Conservation (phyloP, 2,329 filamentous ascomycete species). For the Xylaria sp. region DNA sequence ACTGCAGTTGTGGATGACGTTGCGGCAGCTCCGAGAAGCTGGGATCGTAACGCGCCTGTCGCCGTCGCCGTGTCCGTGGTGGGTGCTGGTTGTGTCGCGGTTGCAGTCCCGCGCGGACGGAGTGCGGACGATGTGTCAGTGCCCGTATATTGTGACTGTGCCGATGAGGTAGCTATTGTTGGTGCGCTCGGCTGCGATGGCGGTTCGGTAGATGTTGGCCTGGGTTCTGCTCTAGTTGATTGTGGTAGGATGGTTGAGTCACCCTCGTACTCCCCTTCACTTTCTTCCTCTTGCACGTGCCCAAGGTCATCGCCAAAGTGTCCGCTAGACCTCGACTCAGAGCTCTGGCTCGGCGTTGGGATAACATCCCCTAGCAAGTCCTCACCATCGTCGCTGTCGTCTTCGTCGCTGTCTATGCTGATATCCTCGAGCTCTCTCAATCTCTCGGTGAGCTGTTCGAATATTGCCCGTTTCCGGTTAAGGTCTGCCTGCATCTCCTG, state of each 20-base stretch:
- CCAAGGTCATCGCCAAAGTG: conserved; percentile 25
- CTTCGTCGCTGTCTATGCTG: conserved; percentile 53
- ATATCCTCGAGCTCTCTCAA: conserved; percentile 75
- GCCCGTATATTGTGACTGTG: conserved; percentile 21
- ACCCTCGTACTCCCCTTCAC: conserved; percentile 34
- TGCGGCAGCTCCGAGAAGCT: conserved; percentile 56
- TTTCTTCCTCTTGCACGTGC: conserved; percentile 22
- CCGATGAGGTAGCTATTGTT: conserved; percentile 20
- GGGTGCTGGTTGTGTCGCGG: conserved; percentile 20
- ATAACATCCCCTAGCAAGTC: conserved; percentile 66
- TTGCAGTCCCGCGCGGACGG: conserved; percentile 44
- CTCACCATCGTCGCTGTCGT: conserved; percentile 62
- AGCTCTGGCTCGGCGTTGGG: conserved; percentile 64
- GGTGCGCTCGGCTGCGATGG: conserved; percentile 10
- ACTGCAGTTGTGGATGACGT: conserved; percentile 47
- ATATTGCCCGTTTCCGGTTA: conserved; percentile 69
- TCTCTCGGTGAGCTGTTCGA: conserved; percentile 73
- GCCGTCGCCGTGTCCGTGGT: conserved; percentile 32
- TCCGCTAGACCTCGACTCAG: conserved; percentile 51
- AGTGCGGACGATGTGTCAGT: conserved; percentile 48
- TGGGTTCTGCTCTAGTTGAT: conserved; percentile 10
- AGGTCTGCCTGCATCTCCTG: conserved; percentile 72
- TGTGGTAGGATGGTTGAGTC: conserved; percentile 39
- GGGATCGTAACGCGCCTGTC: conserved; percentile 51
- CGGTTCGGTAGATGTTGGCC: conserved; percentile 5